phyloP scores from a whole-genome alignment of 2,329 filamentous ascomycete genomes.

The Colletotrichum gloeosporioides region DNA sequence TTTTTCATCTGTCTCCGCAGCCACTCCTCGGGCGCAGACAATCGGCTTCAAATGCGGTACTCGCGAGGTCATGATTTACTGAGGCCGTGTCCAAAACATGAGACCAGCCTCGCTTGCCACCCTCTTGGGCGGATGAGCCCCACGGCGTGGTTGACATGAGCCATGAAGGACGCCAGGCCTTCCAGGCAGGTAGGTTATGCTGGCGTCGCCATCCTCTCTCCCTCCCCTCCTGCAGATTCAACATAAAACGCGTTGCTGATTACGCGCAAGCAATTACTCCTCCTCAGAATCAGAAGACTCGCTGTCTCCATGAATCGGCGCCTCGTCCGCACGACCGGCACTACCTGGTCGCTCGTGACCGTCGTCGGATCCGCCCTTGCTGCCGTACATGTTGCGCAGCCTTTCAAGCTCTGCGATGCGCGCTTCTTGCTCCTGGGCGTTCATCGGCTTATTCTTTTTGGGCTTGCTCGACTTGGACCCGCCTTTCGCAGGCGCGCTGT shows the following conservation, averaged over 20 bases:
- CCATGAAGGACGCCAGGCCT: neutral
- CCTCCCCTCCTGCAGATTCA: neutral
- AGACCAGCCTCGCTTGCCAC: neutral
- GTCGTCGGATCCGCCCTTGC: constrained; percentile 24
- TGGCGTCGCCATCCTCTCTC: neutral
- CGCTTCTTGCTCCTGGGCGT: constrained; percentile 70
- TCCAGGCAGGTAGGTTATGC: neutral
- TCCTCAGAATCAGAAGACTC: constrained; percentile 55
- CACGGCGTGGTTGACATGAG: neutral
- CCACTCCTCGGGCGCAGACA: neutral
- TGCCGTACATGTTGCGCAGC: constrained; percentile 50
- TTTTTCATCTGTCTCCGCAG: neutral
- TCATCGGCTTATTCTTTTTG: constrained; percentile 80
- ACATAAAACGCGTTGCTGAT: neutral
- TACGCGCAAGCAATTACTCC: constrained; percentile 30
- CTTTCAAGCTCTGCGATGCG: constrained; percentile 66
- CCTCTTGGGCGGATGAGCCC: neutral
- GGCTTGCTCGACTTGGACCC: constrained; percentile 52
- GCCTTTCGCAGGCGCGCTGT: constrained; percentile 33
- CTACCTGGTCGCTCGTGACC: constrained; percentile 34
- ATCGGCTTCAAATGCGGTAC: neutral
- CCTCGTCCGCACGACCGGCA: constrained; percentile 17
- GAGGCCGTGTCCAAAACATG: neutral
- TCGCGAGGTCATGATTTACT: neutral
- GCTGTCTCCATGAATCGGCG: constrained; percentile 25